Conservation (phyloP, 352 stramenopile genomes). For the Pythium periplocum region DNA sequence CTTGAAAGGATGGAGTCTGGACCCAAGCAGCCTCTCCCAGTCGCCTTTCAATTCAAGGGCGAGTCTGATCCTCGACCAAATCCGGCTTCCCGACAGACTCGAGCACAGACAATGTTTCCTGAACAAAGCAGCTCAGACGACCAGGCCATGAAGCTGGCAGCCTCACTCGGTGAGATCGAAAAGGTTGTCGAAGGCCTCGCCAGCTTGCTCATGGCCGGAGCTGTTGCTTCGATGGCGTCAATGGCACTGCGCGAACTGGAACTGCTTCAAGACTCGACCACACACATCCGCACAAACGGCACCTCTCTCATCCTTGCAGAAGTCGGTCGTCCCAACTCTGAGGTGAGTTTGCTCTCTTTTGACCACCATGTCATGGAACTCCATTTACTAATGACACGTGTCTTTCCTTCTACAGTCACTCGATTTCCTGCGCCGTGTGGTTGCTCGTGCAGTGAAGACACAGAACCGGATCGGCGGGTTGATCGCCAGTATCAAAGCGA, state of each 20-base stretch:
- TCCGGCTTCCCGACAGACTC: neutral
- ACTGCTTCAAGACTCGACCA: slow-evolving; percentile 44
- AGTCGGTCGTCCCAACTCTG: slow-evolving; percentile 33
- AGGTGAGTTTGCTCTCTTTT: slow-evolving; percentile 17
- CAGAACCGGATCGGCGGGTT: slow-evolving; percentile 50
- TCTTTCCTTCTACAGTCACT: slow-evolving; percentile 19
- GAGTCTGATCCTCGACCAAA: neutral
- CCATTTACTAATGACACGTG: neutral
- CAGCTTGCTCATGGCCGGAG: slow-evolving; percentile 24
- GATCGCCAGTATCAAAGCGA: slow-evolving; percentile 16
- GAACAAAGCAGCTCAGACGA: slow-evolving; percentile 3
- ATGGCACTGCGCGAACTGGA: slow-evolving; percentile 49
- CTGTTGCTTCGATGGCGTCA: slow-evolving; percentile 34
- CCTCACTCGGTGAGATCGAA: slow-evolving; percentile 56
- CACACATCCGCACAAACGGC: slow-evolving; percentile 63
- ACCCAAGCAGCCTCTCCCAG: neutral
- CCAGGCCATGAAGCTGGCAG: slow-evolving; percentile 33
- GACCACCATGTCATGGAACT: neutral
- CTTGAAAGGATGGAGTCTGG: no score
- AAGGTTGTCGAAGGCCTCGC: slow-evolving; percentile 54
- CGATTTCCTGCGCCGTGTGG: slow-evolving; percentile 42
- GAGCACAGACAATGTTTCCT: neutral
- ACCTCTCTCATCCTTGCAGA: slow-evolving; percentile 56
- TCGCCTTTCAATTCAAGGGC: neutral
- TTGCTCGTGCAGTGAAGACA: slow-evolving; percentile 37